Evolutionary conservation across 2,329 filamentous ascomycete genomes (phyloP), one percentile per base, ranked within the genome.

Genomic region (Catunica adiposa): DNA sequence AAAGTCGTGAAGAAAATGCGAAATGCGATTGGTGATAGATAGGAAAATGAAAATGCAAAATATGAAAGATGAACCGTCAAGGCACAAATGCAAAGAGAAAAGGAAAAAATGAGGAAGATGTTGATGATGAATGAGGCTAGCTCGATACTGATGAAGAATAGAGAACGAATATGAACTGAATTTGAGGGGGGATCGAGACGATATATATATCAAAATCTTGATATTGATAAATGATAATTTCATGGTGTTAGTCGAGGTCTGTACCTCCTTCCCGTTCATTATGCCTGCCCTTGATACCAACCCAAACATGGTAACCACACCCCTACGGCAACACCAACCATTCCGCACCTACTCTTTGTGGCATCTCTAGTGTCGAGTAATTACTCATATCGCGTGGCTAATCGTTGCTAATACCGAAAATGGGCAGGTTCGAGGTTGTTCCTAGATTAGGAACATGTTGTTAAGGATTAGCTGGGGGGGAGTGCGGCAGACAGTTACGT

Each of bases 111-210:
- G 46, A 51, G 34, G 40, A 29, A 44, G 3, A n/a, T 44, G 20
- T 44, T 17, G 40, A 44, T 44, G 40, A 44, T 1, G 20, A 17
- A 22, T 44, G 56, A 58, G 56, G 23, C 52, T 55, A 38, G 56
- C 56, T 58, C 52, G 52, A 51, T 46, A 58, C 52, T 58, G 56
- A n/a, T n/a, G 40, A n/a, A 23, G 52, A 58, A 52, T 40, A 55
- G 17, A 51, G 26, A 40, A 22, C 1, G 31, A 44, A 48, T 31
- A 11, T 20, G 14, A 11, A 3, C 8, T 9, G 26, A 37, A 15
- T 38, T 11, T 44, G 26, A 34, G 7, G 44, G 44, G 40, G 37
- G 55, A 53, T 26, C n/a, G 8, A 7, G 55, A 3, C 26, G 50
- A 29, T 56, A 53, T 56, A 56, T 56, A 56, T 44, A 44, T 44